Evolutionary conservation across 495 filamentous ascomycete species (phyloP).

Genomic region (Schizothecium vesticola): DNA sequence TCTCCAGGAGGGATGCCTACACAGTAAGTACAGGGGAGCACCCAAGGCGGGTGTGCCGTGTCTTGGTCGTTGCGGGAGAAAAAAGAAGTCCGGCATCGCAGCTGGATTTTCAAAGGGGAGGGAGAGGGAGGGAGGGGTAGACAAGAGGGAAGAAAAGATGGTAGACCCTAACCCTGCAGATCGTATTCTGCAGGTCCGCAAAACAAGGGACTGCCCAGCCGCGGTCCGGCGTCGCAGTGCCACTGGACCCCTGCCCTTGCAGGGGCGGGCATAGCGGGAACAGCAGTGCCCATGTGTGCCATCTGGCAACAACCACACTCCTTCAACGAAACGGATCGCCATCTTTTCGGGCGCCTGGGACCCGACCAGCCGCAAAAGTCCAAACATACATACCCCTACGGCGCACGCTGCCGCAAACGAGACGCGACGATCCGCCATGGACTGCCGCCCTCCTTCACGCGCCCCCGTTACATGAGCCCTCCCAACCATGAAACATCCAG

Average conservation of each 20-base stretch:
- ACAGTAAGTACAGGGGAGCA: neutral
- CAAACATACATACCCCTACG: neutral
- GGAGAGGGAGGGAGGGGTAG: neutral
- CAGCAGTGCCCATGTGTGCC: slow-evolving; percentile 6
- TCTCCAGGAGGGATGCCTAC: neutral
- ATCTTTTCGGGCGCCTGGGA: neutral
- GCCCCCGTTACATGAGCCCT: slow-evolving; percentile 14
- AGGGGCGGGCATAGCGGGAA: neutral
- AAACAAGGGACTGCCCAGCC: neutral
- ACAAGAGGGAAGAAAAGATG: neutral
- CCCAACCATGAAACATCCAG: slow-evolving; percentile 17
- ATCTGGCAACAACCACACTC: slow-evolving; percentile 11
- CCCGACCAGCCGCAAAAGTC: neutral
- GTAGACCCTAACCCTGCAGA: neutral
- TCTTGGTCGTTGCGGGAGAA: neutral
- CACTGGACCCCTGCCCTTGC: slow-evolving; percentile 3
- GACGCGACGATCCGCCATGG: slow-evolving; percentile 19
- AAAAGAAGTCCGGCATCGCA: neutral
- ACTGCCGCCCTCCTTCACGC: slow-evolving; percentile 9
- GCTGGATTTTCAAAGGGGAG: neutral
- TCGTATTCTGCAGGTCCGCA: neutral
- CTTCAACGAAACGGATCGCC: neutral
- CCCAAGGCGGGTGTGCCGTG: neutral
- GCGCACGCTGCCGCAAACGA: neutral
- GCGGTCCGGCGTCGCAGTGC: neutral